Percentiles rank a stretch among this genome's conserved stretches.
phyloP scores from a whole-genome alignment of 2,329 filamentous ascomycete species.

The Sporothrix pallida region DNA sequence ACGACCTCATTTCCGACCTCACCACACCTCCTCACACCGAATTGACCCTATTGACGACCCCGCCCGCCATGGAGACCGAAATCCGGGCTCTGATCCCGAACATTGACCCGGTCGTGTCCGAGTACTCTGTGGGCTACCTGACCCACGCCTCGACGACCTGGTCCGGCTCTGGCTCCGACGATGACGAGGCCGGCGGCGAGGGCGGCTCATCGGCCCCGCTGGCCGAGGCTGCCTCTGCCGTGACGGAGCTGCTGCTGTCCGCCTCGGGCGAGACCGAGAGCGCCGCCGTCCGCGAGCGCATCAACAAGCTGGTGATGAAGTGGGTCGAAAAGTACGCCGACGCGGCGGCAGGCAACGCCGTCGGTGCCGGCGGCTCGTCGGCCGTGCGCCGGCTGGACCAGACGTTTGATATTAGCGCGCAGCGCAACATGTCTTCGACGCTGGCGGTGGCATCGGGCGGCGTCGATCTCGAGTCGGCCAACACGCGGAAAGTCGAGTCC shows the following conservation, averaged over 20 bases:
- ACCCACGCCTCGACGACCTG: conserved; percentile 89
- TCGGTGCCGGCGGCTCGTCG: conserved; percentile 64
- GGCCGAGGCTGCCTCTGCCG: conserved; percentile 78
- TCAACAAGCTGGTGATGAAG: conserved; percentile 84
- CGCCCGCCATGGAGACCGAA: conserved; percentile 83
- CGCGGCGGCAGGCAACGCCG: conserved; percentile 30
- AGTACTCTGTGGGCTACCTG: conserved; percentile 93
- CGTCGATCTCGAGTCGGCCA: conserved; percentile 93
- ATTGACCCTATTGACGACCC: not conserved
- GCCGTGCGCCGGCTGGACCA: conserved; percentile 87
- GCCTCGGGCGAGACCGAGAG: conserved; percentile 81
- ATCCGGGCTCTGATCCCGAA: conserved; percentile 83
- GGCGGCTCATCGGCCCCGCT: conserved; percentile 65
- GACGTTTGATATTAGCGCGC: conserved; percentile 90
- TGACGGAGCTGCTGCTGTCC: conserved; percentile 89
- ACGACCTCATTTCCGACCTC: not conserved
- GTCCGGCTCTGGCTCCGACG: conserved; percentile 69
- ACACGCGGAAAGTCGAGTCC: conserved; percentile 91
- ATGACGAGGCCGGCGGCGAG: conserved; percentile 65
- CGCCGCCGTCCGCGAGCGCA: conserved; percentile 72
- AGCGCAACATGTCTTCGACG: conserved; percentile 95
- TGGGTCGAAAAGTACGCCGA: conserved; percentile 83
- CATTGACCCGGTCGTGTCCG: conserved; percentile 85
- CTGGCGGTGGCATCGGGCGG: conserved; percentile 81
- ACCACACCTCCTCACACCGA: not conserved